Evolutionary conservation across 352 stramenopile genomes (phyloP), one percentile per base, ranked within the genome.

Genomic region (Pythium vanterpoolii): DNA sequence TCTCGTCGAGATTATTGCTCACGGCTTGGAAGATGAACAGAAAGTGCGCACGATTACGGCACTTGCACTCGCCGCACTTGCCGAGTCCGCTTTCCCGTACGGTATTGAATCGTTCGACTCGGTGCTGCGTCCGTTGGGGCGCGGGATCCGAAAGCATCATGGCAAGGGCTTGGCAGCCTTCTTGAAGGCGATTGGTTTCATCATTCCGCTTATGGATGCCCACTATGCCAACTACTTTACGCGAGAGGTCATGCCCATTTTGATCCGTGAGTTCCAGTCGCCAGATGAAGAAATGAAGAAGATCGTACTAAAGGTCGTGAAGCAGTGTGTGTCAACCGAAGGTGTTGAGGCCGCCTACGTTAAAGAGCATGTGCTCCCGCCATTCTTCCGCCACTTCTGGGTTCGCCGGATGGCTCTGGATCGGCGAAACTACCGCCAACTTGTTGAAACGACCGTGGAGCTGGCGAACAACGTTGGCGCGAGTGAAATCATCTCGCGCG

Each of bases 261-360:
- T 99, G 47, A 97, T 99, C 33, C 87, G 96, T 51, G 97, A 99
- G 68, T 99, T 99, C 69, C 93, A 98, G 68, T 98, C 86, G 0
- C 97, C 97, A 0, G 98, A 99, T 73, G 97, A 99, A 70, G 97
- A 99, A 81, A 99, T 99, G 96, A 99, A 99, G 70, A 98, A 98
- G 71, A 98, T 98, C 58, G 94, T 98, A 50, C 69, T 98, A 7
- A 98, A 98, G 65, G 96, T 98, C 18, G 90, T 98, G 10, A 96
- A 98, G 68, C 97, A 99, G 73, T 99, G 97, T 76, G 97, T 99
- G 10, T 90, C 89, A 33, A 99, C 97, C 0, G 97, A 99, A 38
- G 97, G 98, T 57, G 97, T 99, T n/a, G 95, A 99, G 56, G 87
- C 96, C 5, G 79, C 96, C 0, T 99, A 99, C 71, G 96, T 99